Conservation (phyloP, 2,329 filamentous ascomycete genomes). For the Claviceps maximensis region DNA sequence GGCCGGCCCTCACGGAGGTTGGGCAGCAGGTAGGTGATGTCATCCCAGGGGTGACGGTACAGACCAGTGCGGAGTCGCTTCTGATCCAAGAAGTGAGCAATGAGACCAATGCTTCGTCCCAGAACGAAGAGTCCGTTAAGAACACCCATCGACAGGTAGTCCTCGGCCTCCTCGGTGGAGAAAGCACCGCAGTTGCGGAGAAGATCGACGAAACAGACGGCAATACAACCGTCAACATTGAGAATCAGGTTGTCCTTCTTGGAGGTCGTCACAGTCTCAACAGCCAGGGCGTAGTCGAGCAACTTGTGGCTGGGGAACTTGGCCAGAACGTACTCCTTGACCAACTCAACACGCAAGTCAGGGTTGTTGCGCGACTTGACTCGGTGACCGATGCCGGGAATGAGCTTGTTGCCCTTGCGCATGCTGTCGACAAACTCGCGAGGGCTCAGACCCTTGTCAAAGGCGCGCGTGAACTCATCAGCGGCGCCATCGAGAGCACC, state of each 20-base stretch:
- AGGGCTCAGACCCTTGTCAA: conserved; percentile 94
- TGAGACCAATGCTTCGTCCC: conserved; percentile 92
- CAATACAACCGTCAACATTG: conserved; percentile 96
- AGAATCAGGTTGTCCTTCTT: conserved; percentile 99
- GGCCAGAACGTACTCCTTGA: conserved; percentile 97
- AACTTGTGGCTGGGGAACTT: conserved; percentile 97
- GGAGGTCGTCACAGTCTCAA: conserved; percentile 94
- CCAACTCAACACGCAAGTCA: conserved; percentile 96
- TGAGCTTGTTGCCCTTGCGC: conserved; percentile 99
- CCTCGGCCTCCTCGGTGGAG: conserved; percentile 89
- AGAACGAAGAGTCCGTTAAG: conserved; percentile 99
- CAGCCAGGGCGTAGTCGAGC: conserved; percentile 94
- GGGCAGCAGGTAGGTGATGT: conserved; percentile 90
- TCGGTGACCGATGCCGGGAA: conserved; percentile 96
- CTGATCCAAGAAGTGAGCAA: conserved; percentile 99
- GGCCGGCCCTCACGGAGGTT: conserved; percentile 58
- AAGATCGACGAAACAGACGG: conserved; percentile 96
- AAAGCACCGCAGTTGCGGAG: conserved; percentile 97
- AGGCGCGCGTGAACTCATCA: conserved; percentile 96
- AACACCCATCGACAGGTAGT: conserved; percentile 98
- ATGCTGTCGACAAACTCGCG: conserved; percentile 98
- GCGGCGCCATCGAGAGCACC: conserved; percentile 95
- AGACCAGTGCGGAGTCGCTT: conserved; percentile 97
- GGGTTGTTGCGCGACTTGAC: conserved; percentile 99
- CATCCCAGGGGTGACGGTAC: conserved; percentile 98